Evolutionary conservation across 2,329 filamentous ascomycete genomes (phyloP).

Genomic region (Ampelomyces quisqualis): DNA sequence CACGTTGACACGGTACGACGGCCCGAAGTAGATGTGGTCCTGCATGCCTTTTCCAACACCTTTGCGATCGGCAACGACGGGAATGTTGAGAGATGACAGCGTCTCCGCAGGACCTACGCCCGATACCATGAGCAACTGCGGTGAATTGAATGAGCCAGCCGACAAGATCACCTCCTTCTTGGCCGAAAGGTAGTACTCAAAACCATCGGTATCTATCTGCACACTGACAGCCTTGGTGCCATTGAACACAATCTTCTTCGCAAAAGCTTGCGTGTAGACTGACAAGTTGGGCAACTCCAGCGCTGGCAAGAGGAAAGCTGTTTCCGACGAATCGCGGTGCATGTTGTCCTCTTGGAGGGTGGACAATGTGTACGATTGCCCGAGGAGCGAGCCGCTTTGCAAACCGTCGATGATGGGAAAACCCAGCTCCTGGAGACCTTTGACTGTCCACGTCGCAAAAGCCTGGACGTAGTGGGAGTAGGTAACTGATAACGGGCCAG

Average conservation of each 20-base stretch:
- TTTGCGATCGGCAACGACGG: conserved; percentile 16
- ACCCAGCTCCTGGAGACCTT: conserved; percentile 16
- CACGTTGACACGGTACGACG: conserved; percentile 21
- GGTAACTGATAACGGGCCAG: conserved; percentile 16
- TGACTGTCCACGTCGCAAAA: conserved; percentile 17
- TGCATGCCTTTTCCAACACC: conserved; percentile 28
- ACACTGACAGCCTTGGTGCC: conserved; percentile 23
- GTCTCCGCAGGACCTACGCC: conserved; percentile 33
- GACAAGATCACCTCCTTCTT: conserved; percentile 33
- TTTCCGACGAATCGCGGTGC: conserved; percentile 9
- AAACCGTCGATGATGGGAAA: conserved; percentile 12
- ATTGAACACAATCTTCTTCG: conserved; percentile 41
- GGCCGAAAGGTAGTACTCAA: not conserved
- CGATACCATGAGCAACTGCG: conserved; percentile 43
- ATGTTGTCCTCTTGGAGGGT: conserved; percentile 28
- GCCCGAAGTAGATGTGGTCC: conserved; percentile 24
- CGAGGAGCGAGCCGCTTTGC: conserved; percentile 16
- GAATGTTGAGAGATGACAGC: conserved; percentile 17
- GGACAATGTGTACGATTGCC: conserved; percentile 12
- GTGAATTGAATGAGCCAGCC: conserved; percentile 46
- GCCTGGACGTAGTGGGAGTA: conserved; percentile 20
- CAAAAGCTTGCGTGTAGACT: conserved; percentile 38
- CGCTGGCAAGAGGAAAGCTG: conserved; percentile 5
- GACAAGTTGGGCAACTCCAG: conserved; percentile 1
- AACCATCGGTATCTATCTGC: not conserved